Conservation (phyloP, 1,284 basidiomycete species). For the Apiotrichum laibachii region DNA sequence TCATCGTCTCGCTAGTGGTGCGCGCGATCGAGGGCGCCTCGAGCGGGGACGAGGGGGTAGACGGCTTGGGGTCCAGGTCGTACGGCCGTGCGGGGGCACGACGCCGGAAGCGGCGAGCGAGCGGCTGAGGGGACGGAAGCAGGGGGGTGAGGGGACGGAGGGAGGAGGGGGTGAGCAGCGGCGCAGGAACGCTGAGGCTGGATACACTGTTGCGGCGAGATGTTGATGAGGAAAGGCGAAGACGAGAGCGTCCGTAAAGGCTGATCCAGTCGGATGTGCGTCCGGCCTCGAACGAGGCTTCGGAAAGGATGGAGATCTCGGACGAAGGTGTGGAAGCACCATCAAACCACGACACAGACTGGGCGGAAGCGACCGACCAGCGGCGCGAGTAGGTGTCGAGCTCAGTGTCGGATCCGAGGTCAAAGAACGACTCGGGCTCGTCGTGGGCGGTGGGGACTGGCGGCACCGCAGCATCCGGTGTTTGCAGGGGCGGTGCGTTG, state of each 20-base stretch:
- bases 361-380: slow-evolving; percentile 2
- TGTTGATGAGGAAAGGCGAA: neutral
- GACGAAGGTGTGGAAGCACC: slow-evolving; percentile 1
- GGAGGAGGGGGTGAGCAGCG: slow-evolving; percentile 7
- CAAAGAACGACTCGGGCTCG: slow-evolving; percentile 7
- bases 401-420: slow-evolving; percentile 2
- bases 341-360: neutral
- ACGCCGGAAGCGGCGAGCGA: neutral
- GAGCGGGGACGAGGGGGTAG: neutral
- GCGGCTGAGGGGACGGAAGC: slow-evolving; percentile 10
- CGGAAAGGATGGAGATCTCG: slow-evolving; percentile 1
- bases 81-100: neutral
- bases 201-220: slow-evolving; percentile 7
- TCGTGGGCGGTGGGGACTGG: neutral
- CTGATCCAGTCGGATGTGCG: slow-evolving; percentile 18
- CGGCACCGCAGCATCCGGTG: neutral
- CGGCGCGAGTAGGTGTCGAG: neutral
- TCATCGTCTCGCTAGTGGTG: slow-evolving; percentile 21
- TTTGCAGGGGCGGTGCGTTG: neutral
- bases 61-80: neutral
- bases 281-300: slow-evolving; percentile 20
- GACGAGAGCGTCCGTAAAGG: slow-evolving; percentile 12
- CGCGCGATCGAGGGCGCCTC: slow-evolving; percentile 7
- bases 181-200: neutral
- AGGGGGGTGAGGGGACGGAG: slow-evolving; percentile 9